phyloP scores from a whole-genome alignment of 176 grass and related monocot genomes.

The Hyparrhenia diplandra region DNA sequence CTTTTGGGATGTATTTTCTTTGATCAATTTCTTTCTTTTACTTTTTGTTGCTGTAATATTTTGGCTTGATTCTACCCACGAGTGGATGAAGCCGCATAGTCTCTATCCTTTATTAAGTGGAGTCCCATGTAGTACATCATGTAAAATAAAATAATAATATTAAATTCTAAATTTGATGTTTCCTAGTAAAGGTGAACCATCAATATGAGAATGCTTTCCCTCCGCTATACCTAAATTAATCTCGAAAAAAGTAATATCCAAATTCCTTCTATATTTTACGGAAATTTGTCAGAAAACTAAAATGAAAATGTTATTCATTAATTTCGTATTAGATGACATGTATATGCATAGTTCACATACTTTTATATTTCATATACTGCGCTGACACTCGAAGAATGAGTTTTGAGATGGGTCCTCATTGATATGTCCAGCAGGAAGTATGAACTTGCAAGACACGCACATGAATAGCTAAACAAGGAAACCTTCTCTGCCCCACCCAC shows the following conservation, averaged over 20 bases:
- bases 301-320: neutral
- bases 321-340: neutral
- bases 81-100: no score
- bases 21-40: no score
- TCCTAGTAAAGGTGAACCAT: neutral
- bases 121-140: no score
- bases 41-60: no score
- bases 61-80: no score
- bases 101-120: no score
- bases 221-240: no score
- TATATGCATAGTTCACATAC: neutral
- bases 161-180: neutral
- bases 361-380: neutral
- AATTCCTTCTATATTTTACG: neutral
- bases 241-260: no score
- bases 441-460: neutral
- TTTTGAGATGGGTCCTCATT: neutral
- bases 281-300: neutral
- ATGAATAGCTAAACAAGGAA: neutral
- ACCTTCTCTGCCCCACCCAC: neutral
- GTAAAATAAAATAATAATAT: neutral
- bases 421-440: neutral
- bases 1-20: no score
- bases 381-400: neutral
- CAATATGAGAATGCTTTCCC: neutral